These are phyloP conservation scores for Takakia lepidozioides DNA, from an alignment of 225 moss, liverwort and hornwort species.

Conservation along the genomic window DNA sequence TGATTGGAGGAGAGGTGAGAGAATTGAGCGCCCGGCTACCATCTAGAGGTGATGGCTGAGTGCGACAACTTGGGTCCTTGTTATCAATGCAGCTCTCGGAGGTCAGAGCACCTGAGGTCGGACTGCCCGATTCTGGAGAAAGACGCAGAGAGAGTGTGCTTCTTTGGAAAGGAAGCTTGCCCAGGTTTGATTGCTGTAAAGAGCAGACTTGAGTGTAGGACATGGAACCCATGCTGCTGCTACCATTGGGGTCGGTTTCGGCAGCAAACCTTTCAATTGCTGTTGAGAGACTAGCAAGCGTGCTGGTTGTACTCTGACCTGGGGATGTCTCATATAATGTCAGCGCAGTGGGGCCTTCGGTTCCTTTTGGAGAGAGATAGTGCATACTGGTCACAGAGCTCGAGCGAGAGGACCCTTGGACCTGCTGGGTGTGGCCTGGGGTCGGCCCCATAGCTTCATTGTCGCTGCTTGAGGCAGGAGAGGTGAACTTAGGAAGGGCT, in stretches of 20 bases:
- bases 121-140: conserved; percentile 88
- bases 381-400: conserved; percentile 96
- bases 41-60: conserved; percentile 50
- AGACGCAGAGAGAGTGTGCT: conserved; percentile 71
- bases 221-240: conserved; percentile 41
- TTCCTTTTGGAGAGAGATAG: conserved; percentile 55
- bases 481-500: conserved; percentile 45
- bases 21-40: conserved; percentile 30
- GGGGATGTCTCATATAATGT: conserved; percentile 52
- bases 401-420: conserved; percentile 75
- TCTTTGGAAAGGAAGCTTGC: conserved; percentile 45
- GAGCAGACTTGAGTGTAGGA: conserved; percentile 67
- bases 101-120: conserved; percentile 77
- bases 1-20: conserved; percentile 27
- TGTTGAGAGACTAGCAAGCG: conserved; percentile 37
- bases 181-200: conserved; percentile 41
- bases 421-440: conserved; percentile 32
- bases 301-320: conserved; percentile 45
- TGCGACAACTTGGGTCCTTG: conserved; percentile 46
- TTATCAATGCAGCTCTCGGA: conserved; percentile 83
- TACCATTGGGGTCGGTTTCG: conserved; percentile 56
- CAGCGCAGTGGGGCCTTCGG: conserved; percentile 27
- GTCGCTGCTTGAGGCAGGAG: conserved; percentile 68
- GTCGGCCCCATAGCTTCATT: conserved; percentile 48
- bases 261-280: conserved; percentile 52